Percentiles rank a stretch among this genome's conserved stretches.
Conservation (phyloP, 1,284 basidiomycete genomes). For the Macrocystidia cucumis region DNA sequence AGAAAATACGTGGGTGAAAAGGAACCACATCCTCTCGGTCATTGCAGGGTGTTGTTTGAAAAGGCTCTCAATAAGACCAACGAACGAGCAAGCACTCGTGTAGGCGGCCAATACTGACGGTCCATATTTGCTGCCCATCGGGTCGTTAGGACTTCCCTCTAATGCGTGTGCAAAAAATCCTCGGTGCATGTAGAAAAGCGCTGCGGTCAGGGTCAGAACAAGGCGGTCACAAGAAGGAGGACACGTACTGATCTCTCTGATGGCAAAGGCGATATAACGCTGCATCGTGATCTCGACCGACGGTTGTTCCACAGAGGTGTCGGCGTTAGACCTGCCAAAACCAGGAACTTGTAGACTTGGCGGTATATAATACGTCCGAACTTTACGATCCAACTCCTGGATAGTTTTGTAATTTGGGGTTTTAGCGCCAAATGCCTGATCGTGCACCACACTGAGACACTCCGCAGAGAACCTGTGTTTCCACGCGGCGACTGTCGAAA, state of each 20-base stretch:
- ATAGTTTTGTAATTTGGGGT: constrained; percentile 52
- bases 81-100: constrained; percentile 58
- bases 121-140: constrained; percentile 60
- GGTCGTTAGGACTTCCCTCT: constrained; percentile 52
- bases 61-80: constrained; percentile 53
- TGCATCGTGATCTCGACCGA: constrained; percentile 54
- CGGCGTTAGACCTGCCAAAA: constrained; percentile 42
- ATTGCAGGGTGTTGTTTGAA: constrained; percentile 55
- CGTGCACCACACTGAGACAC: constrained; percentile 54
- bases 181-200: constrained; percentile 64
- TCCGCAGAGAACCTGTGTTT: constrained; percentile 56
- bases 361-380: constrained; percentile 52
- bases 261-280: constrained; percentile 53
- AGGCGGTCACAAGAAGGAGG: not conserved
- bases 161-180: constrained; percentile 66
- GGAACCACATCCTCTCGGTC: constrained; percentile 65
- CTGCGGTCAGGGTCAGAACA: constrained; percentile 21
- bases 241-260: constrained; percentile 53
- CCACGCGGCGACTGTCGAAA: constrained; percentile 47
- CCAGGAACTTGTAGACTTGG: constrained; percentile 58
- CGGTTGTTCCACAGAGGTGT: constrained; percentile 34
- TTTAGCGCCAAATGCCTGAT: constrained; percentile 56
- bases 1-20: constrained; percentile 68
- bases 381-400: constrained; percentile 56
- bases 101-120: constrained; percentile 64